Evolutionary conservation across 169 alveolate species (phyloP).

Genomic region (Besnoitia besnoiti): DNA sequence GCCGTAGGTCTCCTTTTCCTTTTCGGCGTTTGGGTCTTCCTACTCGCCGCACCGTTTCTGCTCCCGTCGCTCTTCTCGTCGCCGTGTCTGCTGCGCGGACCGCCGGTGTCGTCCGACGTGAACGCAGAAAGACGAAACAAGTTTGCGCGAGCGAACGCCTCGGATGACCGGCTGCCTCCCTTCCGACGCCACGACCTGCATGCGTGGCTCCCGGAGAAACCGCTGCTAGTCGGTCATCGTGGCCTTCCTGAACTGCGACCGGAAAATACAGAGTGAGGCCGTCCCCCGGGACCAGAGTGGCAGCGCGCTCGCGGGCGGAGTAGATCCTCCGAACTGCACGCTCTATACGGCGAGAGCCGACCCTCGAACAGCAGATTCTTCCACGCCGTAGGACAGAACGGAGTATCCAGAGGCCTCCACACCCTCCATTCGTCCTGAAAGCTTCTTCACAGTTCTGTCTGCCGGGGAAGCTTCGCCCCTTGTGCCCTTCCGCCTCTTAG

Average conservation of each 20-base stretch:
- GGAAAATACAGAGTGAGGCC: conserved; percentile 22
- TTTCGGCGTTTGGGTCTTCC: background rate
- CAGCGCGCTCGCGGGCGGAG: too few species aligned
- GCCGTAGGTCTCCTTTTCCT: background rate
- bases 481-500: too few species aligned
- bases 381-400: too few species aligned
- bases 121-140: background rate
- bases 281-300: too few species aligned
- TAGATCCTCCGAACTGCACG: too few species aligned
- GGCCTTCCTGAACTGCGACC: conserved; percentile 38
- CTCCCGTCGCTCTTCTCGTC: conserved; percentile 12
- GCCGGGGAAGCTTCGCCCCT: too few species aligned
- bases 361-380: too few species aligned
- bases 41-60: background rate
- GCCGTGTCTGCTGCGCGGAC: conserved; percentile 33
- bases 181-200: background rate
- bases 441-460: too few species aligned
- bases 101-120: background rate
- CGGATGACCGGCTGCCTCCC: too few species aligned
- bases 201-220: conserved; percentile 14
- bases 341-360: too few species aligned
- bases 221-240: conserved; percentile 10
- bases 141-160: background rate
- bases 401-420: too few species aligned
- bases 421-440: too few species aligned